phyloP scores from a whole-genome alignment of 257 asterid species.

The Fraxinus anomala region DNA sequence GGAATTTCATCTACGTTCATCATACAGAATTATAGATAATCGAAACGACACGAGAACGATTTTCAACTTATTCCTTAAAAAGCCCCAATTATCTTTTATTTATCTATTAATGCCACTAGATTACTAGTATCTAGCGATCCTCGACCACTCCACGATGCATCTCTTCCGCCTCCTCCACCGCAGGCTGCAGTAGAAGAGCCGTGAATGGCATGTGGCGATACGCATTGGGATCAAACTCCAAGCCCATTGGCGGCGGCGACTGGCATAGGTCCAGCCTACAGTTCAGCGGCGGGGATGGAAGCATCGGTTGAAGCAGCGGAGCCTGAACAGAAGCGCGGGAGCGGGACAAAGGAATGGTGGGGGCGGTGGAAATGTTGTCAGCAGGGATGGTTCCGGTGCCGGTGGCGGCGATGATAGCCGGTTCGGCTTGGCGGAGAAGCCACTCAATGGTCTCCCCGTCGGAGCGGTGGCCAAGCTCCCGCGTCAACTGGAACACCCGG shows the following conservation, averaged over 20 bases:
- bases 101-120: background rate
- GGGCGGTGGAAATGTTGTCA: conserved; percentile 27
- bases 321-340: conserved; percentile 17
- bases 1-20: background rate
- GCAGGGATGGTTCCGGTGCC: conserved; percentile 33
- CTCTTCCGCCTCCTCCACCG: conserved; percentile 36
- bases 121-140: conserved; percentile 4
- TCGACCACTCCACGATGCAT: background rate
- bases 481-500: conserved; percentile 37
- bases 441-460: conserved; percentile 44
- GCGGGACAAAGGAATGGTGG: conserved; percentile 26
- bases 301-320: conserved; percentile 22
- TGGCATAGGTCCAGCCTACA: background rate
- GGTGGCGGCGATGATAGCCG: conserved; percentile 37
- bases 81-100: background rate
- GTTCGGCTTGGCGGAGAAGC: conserved; percentile 41
- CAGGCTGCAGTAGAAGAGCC: conserved; percentile 63
- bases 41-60: background rate
- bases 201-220: conserved; percentile 69
- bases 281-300: conserved; percentile 6
- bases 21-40: background rate
- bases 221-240: conserved; percentile 37
- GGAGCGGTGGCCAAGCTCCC: conserved; percentile 34
- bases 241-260: conserved; percentile 37
- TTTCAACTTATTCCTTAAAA: background rate